Evolutionary conservation across 768 basidiomycete genomes (phyloP).

Genomic region (Macrolepiota albuminosa): DNA sequence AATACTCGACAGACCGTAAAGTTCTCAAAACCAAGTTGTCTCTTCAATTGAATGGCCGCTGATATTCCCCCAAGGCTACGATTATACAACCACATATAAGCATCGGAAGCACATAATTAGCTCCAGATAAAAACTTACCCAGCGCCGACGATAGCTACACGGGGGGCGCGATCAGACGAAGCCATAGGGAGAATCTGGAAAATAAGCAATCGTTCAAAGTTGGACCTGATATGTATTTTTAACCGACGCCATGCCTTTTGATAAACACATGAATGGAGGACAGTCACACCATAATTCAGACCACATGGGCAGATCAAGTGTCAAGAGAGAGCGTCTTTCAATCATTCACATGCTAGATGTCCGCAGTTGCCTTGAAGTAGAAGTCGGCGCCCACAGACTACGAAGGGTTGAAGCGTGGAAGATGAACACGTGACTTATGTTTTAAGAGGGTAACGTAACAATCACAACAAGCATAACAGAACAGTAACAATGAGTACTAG

Average conservation of each 20-base stretch:
- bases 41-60: conserved; percentile 43
- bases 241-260: background rate
- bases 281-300: background rate
- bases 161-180: conserved; percentile 21
- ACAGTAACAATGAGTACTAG: conserved; percentile 7
- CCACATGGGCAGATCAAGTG: conserved; percentile 2
- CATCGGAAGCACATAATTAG: background rate
- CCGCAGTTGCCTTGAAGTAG: background rate
- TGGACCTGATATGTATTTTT: background rate
- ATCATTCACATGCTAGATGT: background rate
- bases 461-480: conserved; percentile 9
- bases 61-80: conserved; percentile 44
- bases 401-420: background rate
- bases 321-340: background rate
- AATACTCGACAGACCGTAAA: conserved; percentile 35
- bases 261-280: background rate
- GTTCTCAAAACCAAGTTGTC: conserved; percentile 36
- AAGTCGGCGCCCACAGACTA: background rate
- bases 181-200: conserved; percentile 2
- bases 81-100: background rate
- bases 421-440: too few relatives aligned
- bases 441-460: background rate
- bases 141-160: conserved; percentile 45
- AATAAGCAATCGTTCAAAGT: background rate
- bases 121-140: conserved; percentile 29